Percentiles rank a stretch among this genome's conserved stretches.
Conservation (phyloP, 768 basidiomycete genomes). For the Podaxis sp. region DNA sequence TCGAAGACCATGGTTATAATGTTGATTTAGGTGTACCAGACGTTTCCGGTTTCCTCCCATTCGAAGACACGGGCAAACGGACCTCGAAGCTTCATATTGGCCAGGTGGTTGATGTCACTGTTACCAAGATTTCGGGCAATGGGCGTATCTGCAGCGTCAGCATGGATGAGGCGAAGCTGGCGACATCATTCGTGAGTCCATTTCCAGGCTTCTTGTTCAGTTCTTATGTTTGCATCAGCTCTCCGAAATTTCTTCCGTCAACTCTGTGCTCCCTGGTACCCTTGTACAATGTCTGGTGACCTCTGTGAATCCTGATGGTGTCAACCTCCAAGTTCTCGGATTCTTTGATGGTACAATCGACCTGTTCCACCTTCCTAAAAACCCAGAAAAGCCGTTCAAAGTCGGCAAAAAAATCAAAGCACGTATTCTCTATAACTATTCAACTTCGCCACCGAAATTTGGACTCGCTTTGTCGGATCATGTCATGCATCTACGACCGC, state of each 20-base stretch:
- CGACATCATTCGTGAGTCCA: conserved; percentile 53
- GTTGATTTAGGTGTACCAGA: conserved; percentile 80
- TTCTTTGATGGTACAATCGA: conserved; percentile 93
- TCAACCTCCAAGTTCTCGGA: conserved; percentile 87
- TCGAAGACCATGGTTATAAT: conserved; percentile 94
- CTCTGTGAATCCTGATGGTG: conserved; percentile 64
- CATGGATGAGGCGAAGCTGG: conserved; percentile 46
- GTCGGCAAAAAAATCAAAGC: conserved; percentile 79
- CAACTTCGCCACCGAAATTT: conserved; percentile 76
- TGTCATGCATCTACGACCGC: conserved; percentile 53
- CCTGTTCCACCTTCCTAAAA: conserved; percentile 64
- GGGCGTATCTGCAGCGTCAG: conserved; percentile 77
- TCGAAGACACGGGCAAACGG: conserved; percentile 55
- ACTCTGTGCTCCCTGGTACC: conserved; percentile 83
- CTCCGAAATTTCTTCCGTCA: conserved; percentile 73
- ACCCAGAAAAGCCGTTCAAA: conserved; percentile 44
- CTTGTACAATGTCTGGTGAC: conserved; percentile 84
- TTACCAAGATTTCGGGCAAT: conserved; percentile 69
- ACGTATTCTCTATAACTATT: conserved; percentile 79
- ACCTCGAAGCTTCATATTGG: conserved; percentile 51
- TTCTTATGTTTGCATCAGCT: conserved; percentile 38
- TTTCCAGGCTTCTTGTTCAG: not conserved
- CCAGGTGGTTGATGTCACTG: conserved; percentile 62
- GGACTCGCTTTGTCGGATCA: conserved; percentile 77
- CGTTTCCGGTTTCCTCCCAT: conserved; percentile 82